Evolutionary conservation across 1,284 basidiomycete species (phyloP).

Genomic region (Fomitopsis betulina): DNA sequence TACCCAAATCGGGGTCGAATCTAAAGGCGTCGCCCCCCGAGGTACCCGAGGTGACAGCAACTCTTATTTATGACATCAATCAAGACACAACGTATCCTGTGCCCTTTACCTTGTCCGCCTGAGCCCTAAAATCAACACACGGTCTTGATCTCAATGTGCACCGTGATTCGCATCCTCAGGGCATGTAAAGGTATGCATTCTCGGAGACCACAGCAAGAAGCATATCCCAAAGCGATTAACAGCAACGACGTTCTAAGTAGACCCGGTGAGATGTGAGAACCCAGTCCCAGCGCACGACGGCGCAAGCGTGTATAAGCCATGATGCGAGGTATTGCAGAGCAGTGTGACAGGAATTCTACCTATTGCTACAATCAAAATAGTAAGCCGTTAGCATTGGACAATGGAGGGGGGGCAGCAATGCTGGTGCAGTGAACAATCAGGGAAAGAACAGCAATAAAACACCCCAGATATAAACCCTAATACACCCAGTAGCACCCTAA

Average conservation of each 20-base stretch:
- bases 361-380: conserved; percentile 21
- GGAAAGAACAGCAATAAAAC: conserved; percentile 10
- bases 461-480: background rate
- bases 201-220: background rate
- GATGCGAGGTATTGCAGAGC: conserved; percentile 23
- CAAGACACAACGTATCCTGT: too few species aligned
- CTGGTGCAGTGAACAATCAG: conserved; percentile 8
- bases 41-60: background rate
- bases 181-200: background rate
- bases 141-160: too few species aligned
- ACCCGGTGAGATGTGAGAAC: background rate
- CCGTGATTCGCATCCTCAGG: too few species aligned
- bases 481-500: conserved; percentile 13
- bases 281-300: conserved; percentile 20
- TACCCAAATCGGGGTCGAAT: background rate
- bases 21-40: conserved; percentile 3
- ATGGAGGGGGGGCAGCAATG: conserved; percentile 7
- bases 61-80: too few species aligned
- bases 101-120: too few species aligned
- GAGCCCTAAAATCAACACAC: too few species aligned
- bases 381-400: conserved; percentile 8
- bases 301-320: conserved; percentile 22
- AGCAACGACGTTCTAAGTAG: background rate
- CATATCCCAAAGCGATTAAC: background rate
- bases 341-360: conserved; percentile 16